Evolutionary conservation across 805 yeast genomes (phyloP).

Genomic region (Maudiozyma turicensis): DNA sequence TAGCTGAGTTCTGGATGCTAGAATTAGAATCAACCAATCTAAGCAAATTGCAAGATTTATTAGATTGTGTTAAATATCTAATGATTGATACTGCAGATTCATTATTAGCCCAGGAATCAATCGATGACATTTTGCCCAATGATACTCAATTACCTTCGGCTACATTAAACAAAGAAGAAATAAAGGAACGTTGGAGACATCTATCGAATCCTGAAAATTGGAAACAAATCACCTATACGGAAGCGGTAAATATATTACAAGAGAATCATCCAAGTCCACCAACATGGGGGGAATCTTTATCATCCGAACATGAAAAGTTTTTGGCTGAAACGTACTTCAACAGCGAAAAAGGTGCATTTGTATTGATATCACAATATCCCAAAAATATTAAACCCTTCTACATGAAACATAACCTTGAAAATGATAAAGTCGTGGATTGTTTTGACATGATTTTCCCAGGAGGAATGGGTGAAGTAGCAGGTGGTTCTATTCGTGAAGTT

Average conservation of each 20-base stretch:
- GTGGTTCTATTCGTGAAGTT: constrained; percentile 90
- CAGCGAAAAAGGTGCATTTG: constrained; percentile 42
- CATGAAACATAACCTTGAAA: constrained; percentile 51
- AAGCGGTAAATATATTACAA: constrained; percentile 48
- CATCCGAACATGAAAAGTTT: constrained; percentile 88
- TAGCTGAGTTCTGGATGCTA: constrained; percentile 95
- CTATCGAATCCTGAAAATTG: constrained; percentile 41
- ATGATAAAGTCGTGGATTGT: constrained; percentile 65
- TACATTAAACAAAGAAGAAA: neutral
- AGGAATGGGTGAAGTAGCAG: constrained; percentile 77
- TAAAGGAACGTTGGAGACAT: constrained; percentile 44
- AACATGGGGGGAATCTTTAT: constrained; percentile 62
- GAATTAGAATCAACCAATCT: constrained; percentile 82
- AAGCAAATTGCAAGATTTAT: constrained; percentile 46
- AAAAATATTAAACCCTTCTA: constrained; percentile 73
- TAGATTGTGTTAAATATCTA: constrained; percentile 36
- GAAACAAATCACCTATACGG: constrained; percentile 63
- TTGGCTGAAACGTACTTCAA: constrained; percentile 56
- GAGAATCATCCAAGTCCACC: constrained; percentile 18
- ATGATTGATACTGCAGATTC: neutral
- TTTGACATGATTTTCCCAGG: constrained; percentile 85
- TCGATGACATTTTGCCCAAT: neutral
- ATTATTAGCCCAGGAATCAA: neutral
- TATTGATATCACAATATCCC: constrained; percentile 88
- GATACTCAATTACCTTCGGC: neutral